Evolutionary conservation across 2,329 filamentous ascomycete genomes (phyloP).

Genomic region (Cyanodermella asteris): DNA sequence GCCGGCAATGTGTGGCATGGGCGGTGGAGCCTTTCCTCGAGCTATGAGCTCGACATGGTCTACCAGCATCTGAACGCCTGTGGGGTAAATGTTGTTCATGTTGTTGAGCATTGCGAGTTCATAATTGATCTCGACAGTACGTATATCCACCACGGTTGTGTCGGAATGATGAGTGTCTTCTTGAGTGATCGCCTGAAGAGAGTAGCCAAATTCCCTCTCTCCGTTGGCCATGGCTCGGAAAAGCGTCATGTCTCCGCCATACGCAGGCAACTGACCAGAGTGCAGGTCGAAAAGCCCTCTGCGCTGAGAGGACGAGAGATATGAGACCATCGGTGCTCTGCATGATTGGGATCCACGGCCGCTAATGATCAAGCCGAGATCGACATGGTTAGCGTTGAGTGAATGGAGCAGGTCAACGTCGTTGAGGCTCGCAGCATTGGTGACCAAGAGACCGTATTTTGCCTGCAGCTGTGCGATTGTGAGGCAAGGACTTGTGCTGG

Average conservation of each 20-base stretch:
- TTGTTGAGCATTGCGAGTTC: neutral
- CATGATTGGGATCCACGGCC: too few species aligned
- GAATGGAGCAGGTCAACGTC: neutral
- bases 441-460: neutral
- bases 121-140: neutral
- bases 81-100: constrained; percentile 1
- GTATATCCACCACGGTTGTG: neutral
- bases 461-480: neutral
- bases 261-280: neutral
- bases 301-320: neutral
- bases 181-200: too few species aligned
- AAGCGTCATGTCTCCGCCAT: neutral
- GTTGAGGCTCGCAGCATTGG: neutral
- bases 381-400: constrained; percentile 1
- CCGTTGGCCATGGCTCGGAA: neutral
- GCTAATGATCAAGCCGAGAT: neutral
- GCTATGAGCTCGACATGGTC: neutral
- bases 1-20: too few species aligned
- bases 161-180: neutral
- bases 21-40: constrained; percentile 1
- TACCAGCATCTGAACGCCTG: neutral
- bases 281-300: constrained; percentile 1
- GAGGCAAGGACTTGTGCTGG: too few species aligned
- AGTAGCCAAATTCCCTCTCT: neutral
- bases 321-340: too few species aligned